Evolutionary conservation across 2,329 filamentous ascomycete genomes (phyloP).

Genomic region (Colletotrichum melonis): DNA sequence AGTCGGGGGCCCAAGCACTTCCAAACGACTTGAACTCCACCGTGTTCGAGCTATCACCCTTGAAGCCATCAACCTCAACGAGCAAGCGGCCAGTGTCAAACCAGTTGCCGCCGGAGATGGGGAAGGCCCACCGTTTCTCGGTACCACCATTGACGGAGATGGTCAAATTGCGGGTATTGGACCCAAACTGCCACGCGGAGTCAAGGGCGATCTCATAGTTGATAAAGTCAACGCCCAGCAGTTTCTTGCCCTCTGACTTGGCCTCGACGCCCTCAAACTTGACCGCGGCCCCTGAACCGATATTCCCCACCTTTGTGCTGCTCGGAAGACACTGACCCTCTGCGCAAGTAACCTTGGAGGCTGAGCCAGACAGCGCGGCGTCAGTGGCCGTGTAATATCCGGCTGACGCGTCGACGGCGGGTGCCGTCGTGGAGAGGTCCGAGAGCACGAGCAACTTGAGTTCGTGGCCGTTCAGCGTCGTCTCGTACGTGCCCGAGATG

Average conservation of each 20-base stretch:
- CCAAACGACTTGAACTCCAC: conserved; percentile 45
- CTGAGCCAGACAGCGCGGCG: conserved; percentile 46
- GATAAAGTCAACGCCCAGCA: conserved; percentile 61
- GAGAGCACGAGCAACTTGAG: conserved; percentile 52
- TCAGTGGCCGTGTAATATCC: conserved; percentile 59
- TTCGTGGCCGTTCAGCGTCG: conserved; percentile 51
- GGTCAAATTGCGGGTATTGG: conserved; percentile 62
- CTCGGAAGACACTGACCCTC: conserved; percentile 53
- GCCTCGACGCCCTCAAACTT: conserved; percentile 47
- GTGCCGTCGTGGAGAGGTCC: conserved; percentile 42
- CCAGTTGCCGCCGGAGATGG: conserved; percentile 62
- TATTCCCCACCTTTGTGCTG: conserved; percentile 54
- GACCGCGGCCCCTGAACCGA: conserved; percentile 48
- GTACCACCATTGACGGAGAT: conserved; percentile 56
- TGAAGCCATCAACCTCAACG: conserved; percentile 58
- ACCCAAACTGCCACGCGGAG: conserved; percentile 46
- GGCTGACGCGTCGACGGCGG: conserved; percentile 36
- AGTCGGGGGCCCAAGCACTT: conserved; percentile 49
- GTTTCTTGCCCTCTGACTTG: conserved; percentile 46
- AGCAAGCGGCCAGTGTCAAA: conserved; percentile 58
- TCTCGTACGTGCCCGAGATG: conserved; percentile 45
- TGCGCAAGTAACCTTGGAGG: conserved; percentile 48
- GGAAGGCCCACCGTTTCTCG: conserved; percentile 60
- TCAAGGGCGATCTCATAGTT: conserved; percentile 61
- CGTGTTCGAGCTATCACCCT: conserved; percentile 49